phyloP scores from a whole-genome alignment of 495 filamentous ascomycete species.

The Neurospora hispaniola region DNA sequence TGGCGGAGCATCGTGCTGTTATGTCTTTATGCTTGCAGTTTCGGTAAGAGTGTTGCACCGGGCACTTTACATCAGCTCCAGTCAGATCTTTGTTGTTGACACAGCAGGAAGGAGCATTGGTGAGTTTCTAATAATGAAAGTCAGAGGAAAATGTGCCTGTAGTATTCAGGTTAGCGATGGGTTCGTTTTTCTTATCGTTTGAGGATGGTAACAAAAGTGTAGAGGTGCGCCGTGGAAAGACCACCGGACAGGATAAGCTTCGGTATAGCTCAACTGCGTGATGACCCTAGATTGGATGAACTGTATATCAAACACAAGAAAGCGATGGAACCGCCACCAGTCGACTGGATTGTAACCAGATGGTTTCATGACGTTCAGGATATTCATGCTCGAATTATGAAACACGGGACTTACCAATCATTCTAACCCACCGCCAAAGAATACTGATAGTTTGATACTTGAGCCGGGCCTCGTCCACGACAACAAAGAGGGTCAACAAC shows the following conservation, averaged over 20 bases:
- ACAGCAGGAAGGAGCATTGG: not conserved
- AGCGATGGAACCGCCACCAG: not conserved
- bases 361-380: not conserved
- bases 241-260: not conserved
- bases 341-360: not conserved
- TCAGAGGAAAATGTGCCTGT: not conserved
- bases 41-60: not conserved
- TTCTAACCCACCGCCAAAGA: not conserved
- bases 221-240: not conserved
- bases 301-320: not conserved
- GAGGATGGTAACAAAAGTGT: not conserved
- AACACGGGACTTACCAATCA: not conserved
- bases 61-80: not conserved
- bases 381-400: not conserved
- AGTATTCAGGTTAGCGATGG: not conserved
- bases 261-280: not conserved
- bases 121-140: not conserved
- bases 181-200: not conserved
- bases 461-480: not conserved
- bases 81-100: not conserved
- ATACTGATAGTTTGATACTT: not conserved
- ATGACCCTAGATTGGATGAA: not conserved
- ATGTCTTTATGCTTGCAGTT: not conserved
- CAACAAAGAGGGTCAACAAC: not conserved
- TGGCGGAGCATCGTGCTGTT: not conserved